A percentile compares a stretch with the other conserved stretches of the same genome.
phyloP scores from a whole-genome alignment of 2,329 filamentous ascomycete genomes.

The Pseudogymnoascus sp. region DNA sequence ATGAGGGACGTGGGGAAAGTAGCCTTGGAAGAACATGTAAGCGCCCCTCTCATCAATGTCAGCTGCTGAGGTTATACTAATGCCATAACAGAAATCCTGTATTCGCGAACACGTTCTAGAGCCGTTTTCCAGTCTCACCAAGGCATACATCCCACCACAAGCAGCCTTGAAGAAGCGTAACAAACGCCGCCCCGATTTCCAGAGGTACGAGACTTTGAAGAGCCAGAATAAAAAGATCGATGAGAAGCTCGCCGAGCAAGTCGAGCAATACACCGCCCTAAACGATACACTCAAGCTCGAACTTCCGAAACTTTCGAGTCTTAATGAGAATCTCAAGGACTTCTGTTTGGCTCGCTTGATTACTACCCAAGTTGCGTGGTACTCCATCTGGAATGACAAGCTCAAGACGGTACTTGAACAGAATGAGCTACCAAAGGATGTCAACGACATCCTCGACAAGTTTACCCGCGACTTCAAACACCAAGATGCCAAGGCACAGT shows the following conservation, averaged over 20 bases:
- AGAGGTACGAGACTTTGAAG: slow-evolving; percentile 68
- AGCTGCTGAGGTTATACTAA: slow-evolving; percentile 16
- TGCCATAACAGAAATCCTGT: slow-evolving; percentile 41
- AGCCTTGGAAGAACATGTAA: slow-evolving; percentile 76
- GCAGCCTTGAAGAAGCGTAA: slow-evolving; percentile 89
- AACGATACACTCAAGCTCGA: slow-evolving; percentile 93
- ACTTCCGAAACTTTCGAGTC: slow-evolving; percentile 69
- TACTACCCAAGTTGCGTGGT: slow-evolving; percentile 77
- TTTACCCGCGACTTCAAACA: slow-evolving; percentile 75
- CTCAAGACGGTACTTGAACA: slow-evolving; percentile 66
- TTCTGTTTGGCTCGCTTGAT: slow-evolving; percentile 78
- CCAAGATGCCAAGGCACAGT: slow-evolving; percentile 62
- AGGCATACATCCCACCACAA: slow-evolving; percentile 74
- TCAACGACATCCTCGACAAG: slow-evolving; percentile 64
- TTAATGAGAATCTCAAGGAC: slow-evolving; percentile 78
- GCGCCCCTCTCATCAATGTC: slow-evolving; percentile 22
- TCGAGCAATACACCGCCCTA: slow-evolving; percentile 74
- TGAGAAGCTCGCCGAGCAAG: slow-evolving; percentile 72
- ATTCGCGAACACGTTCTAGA: slow-evolving; percentile 79
- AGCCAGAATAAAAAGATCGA: slow-evolving; percentile 79
- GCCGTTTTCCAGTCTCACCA: slow-evolving; percentile 70
- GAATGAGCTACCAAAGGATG: slow-evolving; percentile 52
- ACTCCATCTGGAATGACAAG: slow-evolving; percentile 74
- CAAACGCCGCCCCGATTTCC: slow-evolving; percentile 85
- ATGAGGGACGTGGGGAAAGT: slow-evolving; percentile 79